Evolutionary conservation across 352 stramenopile genomes (phyloP).

Genomic region (Globisporangium lucens): DNA sequence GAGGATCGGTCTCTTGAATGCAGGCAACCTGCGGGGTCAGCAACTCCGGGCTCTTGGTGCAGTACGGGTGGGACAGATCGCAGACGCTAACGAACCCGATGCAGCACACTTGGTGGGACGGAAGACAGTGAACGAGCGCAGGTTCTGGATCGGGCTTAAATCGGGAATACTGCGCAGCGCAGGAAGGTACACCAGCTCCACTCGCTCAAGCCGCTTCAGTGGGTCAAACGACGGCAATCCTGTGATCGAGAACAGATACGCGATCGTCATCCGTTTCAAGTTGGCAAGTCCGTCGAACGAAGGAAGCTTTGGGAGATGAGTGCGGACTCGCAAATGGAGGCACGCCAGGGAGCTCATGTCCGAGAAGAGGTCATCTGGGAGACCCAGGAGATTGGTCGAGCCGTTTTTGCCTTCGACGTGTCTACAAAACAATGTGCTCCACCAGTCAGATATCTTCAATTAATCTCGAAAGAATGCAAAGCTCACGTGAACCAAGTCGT

Average conservation of each 20-base stretch:
- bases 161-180: slow-evolving; percentile 20
- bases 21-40: background rate
- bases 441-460: too few relatives aligned
- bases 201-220: slow-evolving; percentile 16
- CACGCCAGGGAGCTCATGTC: slow-evolving; percentile 1
- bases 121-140: slow-evolving; percentile 24
- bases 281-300: slow-evolving; percentile 7
- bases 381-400: background rate
- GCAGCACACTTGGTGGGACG: slow-evolving; percentile 24
- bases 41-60: background rate
- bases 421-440: background rate
- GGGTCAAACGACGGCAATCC: slow-evolving; percentile 26
- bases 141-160: slow-evolving; percentile 8
- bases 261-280: background rate
- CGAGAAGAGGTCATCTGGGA: slow-evolving; percentile 8
- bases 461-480: background rate
- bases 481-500: background rate
- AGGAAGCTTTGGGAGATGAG: background rate
- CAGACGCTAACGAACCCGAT: slow-evolving; percentile 30
- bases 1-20: background rate
- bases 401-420: slow-evolving; percentile 5
- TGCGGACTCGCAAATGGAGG: background rate
- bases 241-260: slow-evolving; percentile 1
- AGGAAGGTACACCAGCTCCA: slow-evolving; percentile 22
- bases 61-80: slow-evolving; percentile 20